Evolutionary conservation across 495 filamentous ascomycete genomes (phyloP).

Genomic region (Penicillium lividum): DNA sequence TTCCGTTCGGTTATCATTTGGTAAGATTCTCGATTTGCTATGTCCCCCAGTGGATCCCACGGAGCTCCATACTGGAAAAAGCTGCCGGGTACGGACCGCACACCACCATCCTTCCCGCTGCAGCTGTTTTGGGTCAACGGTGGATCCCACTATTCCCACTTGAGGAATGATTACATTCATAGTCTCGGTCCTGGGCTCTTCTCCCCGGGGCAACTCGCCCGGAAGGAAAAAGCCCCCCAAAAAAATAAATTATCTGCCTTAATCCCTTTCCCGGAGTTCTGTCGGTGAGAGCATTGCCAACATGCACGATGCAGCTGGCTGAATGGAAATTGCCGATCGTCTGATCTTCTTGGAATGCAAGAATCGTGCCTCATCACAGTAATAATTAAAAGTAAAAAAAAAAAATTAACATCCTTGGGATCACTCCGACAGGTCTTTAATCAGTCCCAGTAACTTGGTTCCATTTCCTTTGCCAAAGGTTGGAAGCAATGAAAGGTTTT

Average conservation of each 20-base stretch:
- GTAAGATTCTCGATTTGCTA: background rate
- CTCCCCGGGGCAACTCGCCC: constrained; percentile 1
- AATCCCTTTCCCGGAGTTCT: constrained; percentile 15
- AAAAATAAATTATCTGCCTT: constrained; percentile 11
- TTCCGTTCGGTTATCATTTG: too few species aligned
- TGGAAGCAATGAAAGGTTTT: constrained; percentile 7
- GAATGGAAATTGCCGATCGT: constrained; percentile 36
- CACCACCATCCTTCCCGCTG: constrained; percentile 19
- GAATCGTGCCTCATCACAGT: background rate
- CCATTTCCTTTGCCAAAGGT: background rate
- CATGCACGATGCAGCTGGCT: constrained; percentile 26
- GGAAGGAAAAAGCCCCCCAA: background rate
- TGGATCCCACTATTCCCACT: constrained; percentile 1
- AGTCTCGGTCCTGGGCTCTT: constrained; percentile 6
- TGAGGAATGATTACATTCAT: constrained; percentile 13
- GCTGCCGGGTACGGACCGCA: constrained; percentile 30
- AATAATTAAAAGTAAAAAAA: background rate
- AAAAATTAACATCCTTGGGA: constrained; percentile 20
- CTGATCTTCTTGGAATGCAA: constrained; percentile 18
- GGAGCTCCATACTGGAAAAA: constrained; percentile 23
- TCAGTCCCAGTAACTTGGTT: constrained; percentile 20
- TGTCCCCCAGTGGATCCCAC: constrained; percentile 12
- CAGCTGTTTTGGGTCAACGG: constrained; percentile 16
- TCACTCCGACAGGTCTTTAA: constrained; percentile 29
- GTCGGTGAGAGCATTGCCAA: constrained; percentile 38